phyloP scores from a whole-genome alignment of 192 early-diverging fungal genomes.

The Backusella tuberculispora region DNA sequence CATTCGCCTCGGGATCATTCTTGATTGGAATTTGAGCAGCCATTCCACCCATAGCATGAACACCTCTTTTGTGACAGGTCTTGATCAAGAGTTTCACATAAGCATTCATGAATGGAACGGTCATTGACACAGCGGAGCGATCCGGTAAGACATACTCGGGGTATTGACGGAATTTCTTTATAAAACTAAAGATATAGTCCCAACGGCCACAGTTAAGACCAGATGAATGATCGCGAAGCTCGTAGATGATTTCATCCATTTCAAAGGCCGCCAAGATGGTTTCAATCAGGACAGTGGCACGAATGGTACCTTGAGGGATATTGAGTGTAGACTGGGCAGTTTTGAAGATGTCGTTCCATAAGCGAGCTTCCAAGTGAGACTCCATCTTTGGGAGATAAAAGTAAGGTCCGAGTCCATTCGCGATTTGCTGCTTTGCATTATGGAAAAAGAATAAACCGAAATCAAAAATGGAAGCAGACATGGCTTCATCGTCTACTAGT shows the following conservation, averaged over 20 bases:
- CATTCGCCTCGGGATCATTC: slow-evolving; percentile 84
- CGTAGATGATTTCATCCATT: slow-evolving; percentile 99
- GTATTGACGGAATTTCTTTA: slow-evolving; percentile 94
- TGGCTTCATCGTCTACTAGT: slow-evolving; percentile 85
- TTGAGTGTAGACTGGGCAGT: slow-evolving; percentile 85
- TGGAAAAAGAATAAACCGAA: slow-evolving; percentile 99
- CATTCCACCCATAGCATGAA: slow-evolving; percentile 99
- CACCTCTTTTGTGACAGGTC: slow-evolving; percentile 96
- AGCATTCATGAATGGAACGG: slow-evolving; percentile 95
- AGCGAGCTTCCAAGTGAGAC: slow-evolving; percentile 90
- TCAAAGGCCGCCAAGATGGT: slow-evolving; percentile 96
- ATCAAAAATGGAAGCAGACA: slow-evolving; percentile 94
- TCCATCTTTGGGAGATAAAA: slow-evolving; percentile 99
- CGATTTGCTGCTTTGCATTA: slow-evolving; percentile 84
- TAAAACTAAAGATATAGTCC: slow-evolving; percentile 99
- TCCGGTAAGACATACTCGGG: slow-evolving; percentile 86
- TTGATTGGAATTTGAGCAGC: slow-evolving; percentile 99
- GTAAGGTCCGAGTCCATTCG: slow-evolving; percentile 91
- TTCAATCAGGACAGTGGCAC: slow-evolving; percentile 95
- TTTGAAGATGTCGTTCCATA: slow-evolving; percentile 98
- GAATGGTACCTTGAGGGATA: slow-evolving; percentile 92
- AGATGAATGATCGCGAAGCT: slow-evolving; percentile 96
- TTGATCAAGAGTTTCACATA: slow-evolving; percentile 96
- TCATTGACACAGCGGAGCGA: slow-evolving; percentile 91
- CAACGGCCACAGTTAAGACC: slow-evolving; percentile 98